Base-by-base conservation (phyloP, 352 stramenopile genomes). In the Phytophthora citricola region DNA sequence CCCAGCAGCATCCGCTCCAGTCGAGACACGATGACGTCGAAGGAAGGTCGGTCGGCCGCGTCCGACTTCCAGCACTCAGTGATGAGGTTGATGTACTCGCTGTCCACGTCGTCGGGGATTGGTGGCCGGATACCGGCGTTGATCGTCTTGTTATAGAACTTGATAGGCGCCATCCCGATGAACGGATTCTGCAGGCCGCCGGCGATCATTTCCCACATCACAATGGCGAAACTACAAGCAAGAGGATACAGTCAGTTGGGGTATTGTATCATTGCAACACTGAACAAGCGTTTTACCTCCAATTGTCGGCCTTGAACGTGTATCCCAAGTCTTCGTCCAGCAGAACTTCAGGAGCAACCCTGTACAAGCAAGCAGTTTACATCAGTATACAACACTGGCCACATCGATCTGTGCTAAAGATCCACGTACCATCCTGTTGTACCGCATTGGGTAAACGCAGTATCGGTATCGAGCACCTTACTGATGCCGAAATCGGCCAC, bases 181-280 rank as follows among this genome's bases (percentile, higher is more conserved):
- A 96, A 96, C 51, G 81, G 87, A 54, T 96, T 96, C 48, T 92
- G 82, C 43, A 88, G 55, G 5, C 69, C 75, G 22, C 84, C 85
- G n/a, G 89, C 89, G 40, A 96, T 87, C 81, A 96, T 95, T 72
- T 96, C 89, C 89, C 89, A 96, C 89, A 96, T 96, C 17, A 96
- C 89, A 55, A 96, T 90, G 20, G 87, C 89, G 74, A 96, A 95
- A 63, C 89, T 95, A 38, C 32, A 27, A 27, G n/a, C 32, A 29
- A 38, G 27, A 27, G 58, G n/a, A 41, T 10, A 22, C 2, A 29
- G 31, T 36, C 22, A 44, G 11, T 58, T 36, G 14, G 49, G 32
- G 24, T 29, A 38, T 10, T 32, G 39, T 38, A 56, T 8, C 32
- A 52, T 27, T 2, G 8, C 24, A 32, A 11, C 7, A 1, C 31